Percentiles rank a stretch among this genome's conserved stretches.
Conservation (phyloP, 352 stramenopile species). For the Globisporangium megalacanthum region DNA sequence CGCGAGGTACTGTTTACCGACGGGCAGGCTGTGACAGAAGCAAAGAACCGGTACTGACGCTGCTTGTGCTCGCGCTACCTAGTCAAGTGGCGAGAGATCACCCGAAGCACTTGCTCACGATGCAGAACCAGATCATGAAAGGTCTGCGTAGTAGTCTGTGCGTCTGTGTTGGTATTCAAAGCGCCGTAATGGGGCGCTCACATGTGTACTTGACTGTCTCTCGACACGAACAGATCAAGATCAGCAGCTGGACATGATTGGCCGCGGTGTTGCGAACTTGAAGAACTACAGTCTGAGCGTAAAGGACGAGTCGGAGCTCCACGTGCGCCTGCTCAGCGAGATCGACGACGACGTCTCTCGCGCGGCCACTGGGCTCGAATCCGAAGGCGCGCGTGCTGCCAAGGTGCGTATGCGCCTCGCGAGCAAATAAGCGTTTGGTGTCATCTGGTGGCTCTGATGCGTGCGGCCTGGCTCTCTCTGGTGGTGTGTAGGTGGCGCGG, state of each 20-base stretch:
- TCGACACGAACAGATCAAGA: slow-evolving; percentile 59
- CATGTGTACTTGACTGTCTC: background rate
- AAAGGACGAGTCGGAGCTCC: slow-evolving; percentile 88
- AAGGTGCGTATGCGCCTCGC: slow-evolving; percentile 24
- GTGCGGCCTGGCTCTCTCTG: slow-evolving; percentile 2
- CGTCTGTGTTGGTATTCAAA: background rate
- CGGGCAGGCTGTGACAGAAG: background rate
- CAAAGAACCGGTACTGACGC: too few relatives aligned
- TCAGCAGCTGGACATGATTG: slow-evolving; percentile 79
- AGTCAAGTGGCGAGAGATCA: slow-evolving; percentile 28
- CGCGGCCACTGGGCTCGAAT: slow-evolving; percentile 80
- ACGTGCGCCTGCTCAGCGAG: slow-evolving; percentile 84
- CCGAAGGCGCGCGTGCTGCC: slow-evolving; percentile 72
- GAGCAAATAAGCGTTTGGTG: too few relatives aligned
- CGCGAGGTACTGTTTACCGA: slow-evolving; percentile 7
- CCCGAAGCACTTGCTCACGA: slow-evolving; percentile 53
- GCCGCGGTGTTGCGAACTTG: slow-evolving; percentile 76
- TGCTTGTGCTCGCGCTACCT: background rate
- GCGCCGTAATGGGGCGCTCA: background rate
- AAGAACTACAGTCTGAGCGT: slow-evolving; percentile 82
- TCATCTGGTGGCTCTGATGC: background rate
- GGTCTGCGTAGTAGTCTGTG: slow-evolving; percentile 13
- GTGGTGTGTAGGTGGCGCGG: slow-evolving; percentile 73
- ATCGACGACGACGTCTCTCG: slow-evolving; percentile 86
- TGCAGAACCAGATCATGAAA: slow-evolving; percentile 91